Evolutionary conservation across 2,329 filamentous ascomycete species (phyloP), one percentile per base, ranked within the genome.

Genomic region (Curvularia sp.): DNA sequence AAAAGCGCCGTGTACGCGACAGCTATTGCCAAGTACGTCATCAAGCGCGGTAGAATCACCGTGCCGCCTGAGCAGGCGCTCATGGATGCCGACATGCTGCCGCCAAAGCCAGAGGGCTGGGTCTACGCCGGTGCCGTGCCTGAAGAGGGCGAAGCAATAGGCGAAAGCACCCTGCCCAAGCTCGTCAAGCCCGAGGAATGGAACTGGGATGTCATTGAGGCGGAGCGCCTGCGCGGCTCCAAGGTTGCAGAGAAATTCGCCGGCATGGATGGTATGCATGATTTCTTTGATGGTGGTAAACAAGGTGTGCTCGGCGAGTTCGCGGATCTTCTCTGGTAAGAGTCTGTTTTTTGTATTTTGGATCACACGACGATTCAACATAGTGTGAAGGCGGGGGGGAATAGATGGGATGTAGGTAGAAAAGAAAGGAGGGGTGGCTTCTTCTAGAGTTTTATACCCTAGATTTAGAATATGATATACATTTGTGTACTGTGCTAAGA

Each of bases 21-120:
- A n/a, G 80, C 77, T 7, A 73, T 83, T 34, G 78, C 81, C 1
- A 78, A 81, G 49, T 83, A 83, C 60, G 81, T 83, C 2, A 78
- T 82, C 58, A 83, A 83, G 70, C 79, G 79, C 60, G 81, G 81
- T 1, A 83, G 94, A 23, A 82, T 95, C 69, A 98, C 94, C 0
- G 86, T 98, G 3, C 87, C 93, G 64, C 93, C 95, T 0, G 89
- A 93, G 66, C 82, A 90, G 46, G 82, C 94, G 7, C 81, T 98
- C 25, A 82, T 85, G 42, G 85, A 88, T 34, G 89, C 89, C 49
- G 87, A 88, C 1, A 80, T 97, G 73, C 80, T 98, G 49, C 95
- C 95, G 0, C 80, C 84, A 56, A 83, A 88, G 47, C 92, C 92
- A 0, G 87, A 84, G 10, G 89, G 88, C 1, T 75, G 72, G 72